These are phyloP conservation scores for Calonectria multiphialidica DNA, from an alignment of 2,329 filamentous ascomycete genomes.

Conservation along the genomic window DNA sequence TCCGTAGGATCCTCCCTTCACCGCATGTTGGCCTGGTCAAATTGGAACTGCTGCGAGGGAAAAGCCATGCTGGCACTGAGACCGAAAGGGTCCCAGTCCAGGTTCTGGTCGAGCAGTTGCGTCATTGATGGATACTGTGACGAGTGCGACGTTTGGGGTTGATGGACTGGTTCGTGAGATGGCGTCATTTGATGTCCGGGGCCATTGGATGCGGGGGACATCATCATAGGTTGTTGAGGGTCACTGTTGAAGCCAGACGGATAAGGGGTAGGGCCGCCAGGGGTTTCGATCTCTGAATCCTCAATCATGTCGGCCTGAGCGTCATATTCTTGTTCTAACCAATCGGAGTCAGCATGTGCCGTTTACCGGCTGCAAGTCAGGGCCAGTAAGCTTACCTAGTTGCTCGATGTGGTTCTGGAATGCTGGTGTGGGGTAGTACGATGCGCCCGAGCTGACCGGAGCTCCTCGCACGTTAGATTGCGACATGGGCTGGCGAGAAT, in stretches of 20 bases:
- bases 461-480: slow-evolving; percentile 51
- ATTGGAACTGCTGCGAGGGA: slow-evolving; percentile 84
- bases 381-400: slow-evolving; percentile 82
- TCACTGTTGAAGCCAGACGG: slow-evolving; percentile 65
- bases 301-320: slow-evolving; percentile 91
- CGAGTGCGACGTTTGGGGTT: slow-evolving; percentile 44
- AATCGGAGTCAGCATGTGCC: slow-evolving; percentile 74
- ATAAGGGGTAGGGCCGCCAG: slow-evolving; percentile 75
- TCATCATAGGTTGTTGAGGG: slow-evolving; percentile 55
- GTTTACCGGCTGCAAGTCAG: slow-evolving; percentile 55
- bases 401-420: slow-evolving; percentile 97
- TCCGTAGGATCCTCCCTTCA: slow-evolving; percentile 39
- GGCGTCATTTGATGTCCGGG: slow-evolving; percentile 52
- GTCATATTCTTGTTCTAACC: slow-evolving; percentile 96
- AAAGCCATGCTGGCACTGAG: slow-evolving; percentile 96
- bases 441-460: slow-evolving; percentile 55
- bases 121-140: slow-evolving; percentile 72
- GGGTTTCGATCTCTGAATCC: slow-evolving; percentile 79
- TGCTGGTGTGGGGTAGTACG: slow-evolving; percentile 83
- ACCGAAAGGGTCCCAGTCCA: slow-evolving; percentile 94
- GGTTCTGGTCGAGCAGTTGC: slow-evolving; percentile 79
- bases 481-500: slow-evolving; percentile 49
- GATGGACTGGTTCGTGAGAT: slow-evolving; percentile 53
- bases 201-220: slow-evolving; percentile 55
- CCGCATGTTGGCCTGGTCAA: slow-evolving; percentile 71